Evolutionary conservation across 2,329 filamentous ascomycete species (phyloP).

Genomic region (Tolypocladium inflatum): DNA sequence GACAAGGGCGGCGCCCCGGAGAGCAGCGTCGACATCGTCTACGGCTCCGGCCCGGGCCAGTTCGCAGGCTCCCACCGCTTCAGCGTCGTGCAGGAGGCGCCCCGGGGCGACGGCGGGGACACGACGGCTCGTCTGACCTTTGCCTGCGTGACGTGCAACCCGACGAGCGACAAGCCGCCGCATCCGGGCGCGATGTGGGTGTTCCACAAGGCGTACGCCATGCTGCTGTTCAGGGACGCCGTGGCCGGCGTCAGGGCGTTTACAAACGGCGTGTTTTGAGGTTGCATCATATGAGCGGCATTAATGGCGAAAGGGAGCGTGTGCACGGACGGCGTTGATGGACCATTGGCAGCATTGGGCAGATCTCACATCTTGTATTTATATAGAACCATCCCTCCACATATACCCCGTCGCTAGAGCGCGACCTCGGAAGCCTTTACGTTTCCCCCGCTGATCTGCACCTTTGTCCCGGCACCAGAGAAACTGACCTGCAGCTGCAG

Average conservation of each 20-base stretch:
- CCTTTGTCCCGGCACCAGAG: conserved; percentile 3
- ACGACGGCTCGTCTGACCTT: conserved; percentile 10
- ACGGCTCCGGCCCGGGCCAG: conserved; percentile 11
- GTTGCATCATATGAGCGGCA: not conserved
- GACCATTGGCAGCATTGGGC: not conserved
- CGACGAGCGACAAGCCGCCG: conserved; percentile 9
- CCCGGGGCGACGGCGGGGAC: not conserved
- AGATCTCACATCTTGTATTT: not conserved
- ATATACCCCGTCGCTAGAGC: not conserved
- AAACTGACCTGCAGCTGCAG: conserved; percentile 16
- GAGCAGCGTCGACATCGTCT: conserved; percentile 19
- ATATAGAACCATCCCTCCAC: not conserved
- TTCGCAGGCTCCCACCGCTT: conserved; percentile 22
- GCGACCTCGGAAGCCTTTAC: conserved; percentile 2
- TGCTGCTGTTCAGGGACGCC: conserved; percentile 15
- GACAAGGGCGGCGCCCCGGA: not conserved
- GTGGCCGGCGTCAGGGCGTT: conserved; percentile 2
- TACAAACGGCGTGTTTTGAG: not conserved
- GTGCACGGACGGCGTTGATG: not conserved
- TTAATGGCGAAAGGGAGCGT: no score
- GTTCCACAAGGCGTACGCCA: conserved; percentile 15
- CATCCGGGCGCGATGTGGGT: conserved; percentile 5
- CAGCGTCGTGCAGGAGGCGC: conserved; percentile 10
- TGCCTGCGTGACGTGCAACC: conserved; percentile 16
- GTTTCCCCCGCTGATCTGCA: conserved; percentile 8